Percentiles rank a stretch among this genome's conserved stretches.
These are phyloP conservation scores for Oxytropis ochrocephala DNA, from an alignment of 306 rosid species.

Conservation along the genomic window DNA sequence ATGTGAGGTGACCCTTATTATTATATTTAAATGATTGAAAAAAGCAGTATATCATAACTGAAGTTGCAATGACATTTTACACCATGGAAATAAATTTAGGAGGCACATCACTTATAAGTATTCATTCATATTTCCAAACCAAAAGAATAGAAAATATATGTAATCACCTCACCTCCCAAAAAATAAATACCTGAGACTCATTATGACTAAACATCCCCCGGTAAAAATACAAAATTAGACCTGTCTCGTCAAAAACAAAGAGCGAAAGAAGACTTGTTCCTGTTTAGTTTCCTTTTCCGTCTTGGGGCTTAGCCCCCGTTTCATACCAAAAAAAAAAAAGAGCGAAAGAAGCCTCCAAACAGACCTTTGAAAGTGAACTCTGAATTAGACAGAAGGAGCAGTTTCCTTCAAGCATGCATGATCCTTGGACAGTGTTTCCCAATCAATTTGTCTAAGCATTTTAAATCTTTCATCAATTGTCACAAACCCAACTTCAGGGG, in stretches of 20 bases:
- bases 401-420: conserved; percentile 36
- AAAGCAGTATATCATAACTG: not conserved
- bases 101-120: not conserved
- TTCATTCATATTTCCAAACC: not conserved
- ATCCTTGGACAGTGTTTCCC: conserved; percentile 59
- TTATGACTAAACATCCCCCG: not conserved
- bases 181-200: not conserved
- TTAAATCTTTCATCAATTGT: conserved; percentile 57
- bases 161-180: not conserved
- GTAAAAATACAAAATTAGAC: not conserved
- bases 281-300: no score
- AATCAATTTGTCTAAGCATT: conserved; percentile 50
- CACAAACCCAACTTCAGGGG: conserved; percentile 55
- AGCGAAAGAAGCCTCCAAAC: not conserved
- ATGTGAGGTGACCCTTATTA: no score
- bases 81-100: not conserved
- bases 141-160: not conserved
- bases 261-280: not conserved
- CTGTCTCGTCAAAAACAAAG: not conserved
- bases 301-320: no score
- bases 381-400: conserved; percentile 33
- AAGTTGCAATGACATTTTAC: not conserved
- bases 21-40: not conserved
- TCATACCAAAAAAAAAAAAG: not conserved
- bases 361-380: conserved; percentile 22